Evolutionary conservation across 805 yeast species (phyloP).

Genomic region (Millerago galiae): DNA sequence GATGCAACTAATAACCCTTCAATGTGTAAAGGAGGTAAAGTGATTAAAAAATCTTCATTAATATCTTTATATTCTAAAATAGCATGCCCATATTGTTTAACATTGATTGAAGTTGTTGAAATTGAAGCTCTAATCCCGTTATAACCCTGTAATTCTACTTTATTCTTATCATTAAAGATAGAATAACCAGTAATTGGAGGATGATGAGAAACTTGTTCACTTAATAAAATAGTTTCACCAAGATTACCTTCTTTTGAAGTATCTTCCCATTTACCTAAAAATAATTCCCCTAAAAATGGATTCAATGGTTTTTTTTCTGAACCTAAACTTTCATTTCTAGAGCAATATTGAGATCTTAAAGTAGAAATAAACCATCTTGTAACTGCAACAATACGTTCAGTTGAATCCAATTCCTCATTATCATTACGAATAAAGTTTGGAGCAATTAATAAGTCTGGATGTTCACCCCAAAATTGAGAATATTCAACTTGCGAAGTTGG

Average conservation of each 20-base stretch:
- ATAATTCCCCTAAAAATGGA: conserved; percentile 93
- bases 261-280: conserved; percentile 83
- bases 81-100: conserved; percentile 92
- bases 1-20: conserved; percentile 89
- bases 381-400: conserved; percentile 72
- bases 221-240: conserved; percentile 73
- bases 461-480: conserved; percentile 95
- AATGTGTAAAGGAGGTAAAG: conserved; percentile 92
- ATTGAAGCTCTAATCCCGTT: conserved; percentile 84
- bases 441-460: conserved; percentile 73
- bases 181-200: conserved; percentile 97
- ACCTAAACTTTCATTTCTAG: conserved; percentile 89
- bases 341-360: conserved; percentile 86
- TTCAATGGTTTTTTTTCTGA: conserved; percentile 95
- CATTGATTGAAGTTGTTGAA: conserved; percentile 70
- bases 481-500: conserved; percentile 86
- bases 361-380: conserved; percentile 89
- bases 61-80: conserved; percentile 56
- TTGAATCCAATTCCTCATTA: conserved; percentile 39
- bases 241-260: conserved; percentile 37
- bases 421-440: conserved; percentile 49
- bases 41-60: conserved; percentile 64
- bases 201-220: conserved; percentile 96
- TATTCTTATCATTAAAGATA: conserved; percentile 64
- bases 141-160: conserved; percentile 76